Evolutionary conservation across 495 filamentous ascomycete genomes (phyloP), one percentile per base, ranked within the genome.

Genomic region (Annulohypoxylon maeteangense): DNA sequence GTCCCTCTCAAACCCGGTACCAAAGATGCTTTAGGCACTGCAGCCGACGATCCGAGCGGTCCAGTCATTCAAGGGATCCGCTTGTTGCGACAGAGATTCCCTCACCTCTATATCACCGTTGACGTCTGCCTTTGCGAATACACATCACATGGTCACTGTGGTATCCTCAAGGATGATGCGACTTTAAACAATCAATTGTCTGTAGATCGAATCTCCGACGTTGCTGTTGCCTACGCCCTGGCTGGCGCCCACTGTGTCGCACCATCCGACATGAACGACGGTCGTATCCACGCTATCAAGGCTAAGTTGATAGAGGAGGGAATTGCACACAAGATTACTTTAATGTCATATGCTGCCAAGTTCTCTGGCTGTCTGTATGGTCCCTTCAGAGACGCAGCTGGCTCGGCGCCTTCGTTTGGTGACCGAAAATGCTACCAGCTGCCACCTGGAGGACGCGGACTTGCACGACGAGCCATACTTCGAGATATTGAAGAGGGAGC

Each of bases 101-200:
- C 96, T 6, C 86, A 91, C 38, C 87, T 99, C 50, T 99, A 95
- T 79, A 90, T 99, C 71, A 89, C 90, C 55, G 87, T 90, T 36
- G 95, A 99, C 80, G 95, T 99, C 51, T 98, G 95, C 78, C 90
- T 99, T 3, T 99, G 95, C 85, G 95, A 99, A 80, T 99, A 99
- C 81, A 98, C 95, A 6, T 95, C 92, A n/a, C 95, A 99, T 76
- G 95, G 95, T 47, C 95, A 99, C 82, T 99, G 95, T 78, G 95
- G 96, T 47, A 97, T 99, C 69, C 85, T 98, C 23, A 87, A 92
- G 45, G 92, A 97, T 70, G 95, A 99, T 78, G 94, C 93, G 42
- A 90, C 88, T 63, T 87, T 99, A 29, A 97, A 98, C 86, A 98
- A 99, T 78, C 86, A 88, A 27, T 87, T 95, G 51, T 96, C 93